Percentiles rank a stretch among this genome's conserved stretches.
Conservation (phyloP, 1,284 basidiomycete genomes). For the Pyrrhoderma noxium region DNA sequence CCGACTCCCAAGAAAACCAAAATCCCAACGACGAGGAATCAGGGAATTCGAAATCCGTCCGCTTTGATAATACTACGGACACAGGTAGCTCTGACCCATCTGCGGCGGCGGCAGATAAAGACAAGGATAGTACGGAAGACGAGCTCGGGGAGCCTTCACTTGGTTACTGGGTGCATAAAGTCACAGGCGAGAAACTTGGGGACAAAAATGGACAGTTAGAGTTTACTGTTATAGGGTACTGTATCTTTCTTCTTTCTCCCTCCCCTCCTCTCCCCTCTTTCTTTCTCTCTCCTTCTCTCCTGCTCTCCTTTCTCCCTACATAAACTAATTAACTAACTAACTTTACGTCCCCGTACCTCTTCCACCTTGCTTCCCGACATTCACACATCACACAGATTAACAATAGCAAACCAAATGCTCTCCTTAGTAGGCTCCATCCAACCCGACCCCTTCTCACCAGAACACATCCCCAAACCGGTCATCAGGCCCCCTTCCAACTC, state of each 20-base stretch:
- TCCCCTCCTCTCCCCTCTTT: constrained; percentile 24
- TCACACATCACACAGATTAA: constrained; percentile 64
- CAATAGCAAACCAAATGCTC: constrained; percentile 92
- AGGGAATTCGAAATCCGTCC: too few species aligned
- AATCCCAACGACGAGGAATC: too few species aligned
- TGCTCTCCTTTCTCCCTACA: too few species aligned
- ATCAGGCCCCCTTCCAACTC: constrained; percentile 11
- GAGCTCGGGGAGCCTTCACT: constrained; percentile 30
- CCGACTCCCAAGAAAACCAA: constrained; percentile 9
- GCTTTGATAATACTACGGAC: too few species aligned
- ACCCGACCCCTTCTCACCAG: constrained; percentile 72
- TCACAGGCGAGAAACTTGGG: constrained; percentile 68
- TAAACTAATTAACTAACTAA: too few species aligned
- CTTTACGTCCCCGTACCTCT: too few species aligned
- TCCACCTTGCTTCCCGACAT: too few species aligned
- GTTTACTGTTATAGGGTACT: constrained; percentile 87
- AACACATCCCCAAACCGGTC: constrained; percentile 38
- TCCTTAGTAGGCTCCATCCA: constrained; percentile 90
- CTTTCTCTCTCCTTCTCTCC: too few species aligned
- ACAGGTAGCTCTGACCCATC: too few species aligned
- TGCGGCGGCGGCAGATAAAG: too few species aligned
- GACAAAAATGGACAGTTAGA: constrained; percentile 62
- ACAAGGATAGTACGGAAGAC: constrained; percentile 24
- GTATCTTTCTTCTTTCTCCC: not conserved
- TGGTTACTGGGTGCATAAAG: constrained; percentile 79